A percentile compares a stretch with the other conserved stretches of the same genome.
phyloP scores from a whole-genome alignment of 129 eudicot species.

The Chrysanthemum makinoi region DNA sequence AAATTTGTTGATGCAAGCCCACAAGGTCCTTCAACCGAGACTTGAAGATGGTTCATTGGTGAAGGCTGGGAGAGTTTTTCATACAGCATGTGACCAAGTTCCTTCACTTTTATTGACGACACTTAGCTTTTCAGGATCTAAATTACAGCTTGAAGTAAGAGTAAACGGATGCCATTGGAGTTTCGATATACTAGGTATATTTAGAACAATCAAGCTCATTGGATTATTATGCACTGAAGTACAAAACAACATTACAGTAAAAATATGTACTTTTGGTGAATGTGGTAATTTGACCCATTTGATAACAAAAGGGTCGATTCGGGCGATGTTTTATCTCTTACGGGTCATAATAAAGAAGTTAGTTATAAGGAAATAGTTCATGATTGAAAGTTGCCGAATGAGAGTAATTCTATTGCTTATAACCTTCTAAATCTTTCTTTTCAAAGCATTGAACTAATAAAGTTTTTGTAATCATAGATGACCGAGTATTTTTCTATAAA shows the following conservation, averaged over 20 bases:
- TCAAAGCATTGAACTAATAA: neutral
- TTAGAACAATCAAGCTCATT: slow-evolving; percentile 53
- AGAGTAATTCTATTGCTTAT: neutral
- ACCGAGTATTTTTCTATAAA: neutral
- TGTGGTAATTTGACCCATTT: neutral
- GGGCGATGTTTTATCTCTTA: neutral
- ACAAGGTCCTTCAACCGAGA: slow-evolving; percentile 71
- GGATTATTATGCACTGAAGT: too few species aligned
- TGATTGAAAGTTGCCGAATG: neutral
- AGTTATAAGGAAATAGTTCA: neutral
- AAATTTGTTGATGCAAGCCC: slow-evolving; percentile 52
- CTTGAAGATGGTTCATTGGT: slow-evolving; percentile 38
- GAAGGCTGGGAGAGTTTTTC: slow-evolving; percentile 41
- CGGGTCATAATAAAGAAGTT: neutral
- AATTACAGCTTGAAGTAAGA: slow-evolving; percentile 45
- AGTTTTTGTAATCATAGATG: neutral
- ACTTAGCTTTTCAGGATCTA: slow-evolving; percentile 63
- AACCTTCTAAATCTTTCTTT: neutral
- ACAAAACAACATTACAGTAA: neutral
- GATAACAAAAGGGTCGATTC: neutral
- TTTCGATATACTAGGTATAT: slow-evolving; percentile 57
- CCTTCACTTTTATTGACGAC: slow-evolving; percentile 64
- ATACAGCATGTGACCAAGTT: slow-evolving; percentile 53
- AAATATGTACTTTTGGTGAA: neutral
- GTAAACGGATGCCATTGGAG: slow-evolving; percentile 86